A percentile compares a stretch with the other conserved stretches of the same genome.
Evolutionary conservation across 805 yeast species (phyloP).

Genomic region (Saccharomyces mikatae): DNA sequence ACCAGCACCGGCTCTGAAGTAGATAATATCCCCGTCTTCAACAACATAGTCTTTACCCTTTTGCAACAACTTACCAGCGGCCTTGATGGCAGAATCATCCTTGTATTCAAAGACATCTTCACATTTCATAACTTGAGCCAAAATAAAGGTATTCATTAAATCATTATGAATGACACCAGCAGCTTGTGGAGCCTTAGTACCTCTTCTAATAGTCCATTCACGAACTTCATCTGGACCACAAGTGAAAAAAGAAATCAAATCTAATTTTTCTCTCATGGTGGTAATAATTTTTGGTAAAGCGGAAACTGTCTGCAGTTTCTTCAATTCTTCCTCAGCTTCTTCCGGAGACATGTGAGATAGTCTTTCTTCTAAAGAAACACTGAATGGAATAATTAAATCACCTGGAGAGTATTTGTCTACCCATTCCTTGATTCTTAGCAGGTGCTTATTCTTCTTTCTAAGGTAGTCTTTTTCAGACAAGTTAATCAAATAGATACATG

Average conservation of each 20-base stretch:
- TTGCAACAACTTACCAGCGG: constrained; percentile 80
- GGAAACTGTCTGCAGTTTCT: constrained; percentile 62
- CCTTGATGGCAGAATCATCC: constrained; percentile 75
- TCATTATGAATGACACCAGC: constrained; percentile 98
- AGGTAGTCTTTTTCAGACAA: constrained; percentile 81
- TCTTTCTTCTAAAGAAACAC: constrained; percentile 87
- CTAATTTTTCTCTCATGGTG: constrained; percentile 78
- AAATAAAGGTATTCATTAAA: constrained; percentile 86
- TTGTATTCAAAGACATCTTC: constrained; percentile 66
- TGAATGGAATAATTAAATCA: constrained; percentile 83
- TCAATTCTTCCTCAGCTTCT: constrained; percentile 69
- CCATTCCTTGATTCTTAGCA: constrained; percentile 82
- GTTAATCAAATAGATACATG: constrained; percentile 86
- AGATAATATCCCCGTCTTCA: constrained; percentile 89
- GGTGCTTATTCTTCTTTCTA: constrained; percentile 81
- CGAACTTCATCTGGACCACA: constrained; percentile 95
- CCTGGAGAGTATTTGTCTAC: constrained; percentile 74
- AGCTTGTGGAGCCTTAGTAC: constrained; percentile 95
- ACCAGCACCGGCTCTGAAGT: constrained; percentile 92
- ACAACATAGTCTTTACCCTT: constrained; percentile 95
- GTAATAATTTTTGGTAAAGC: constrained; percentile 82
- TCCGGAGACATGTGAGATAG: constrained; percentile 80
- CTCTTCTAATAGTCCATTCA: constrained; percentile 94
- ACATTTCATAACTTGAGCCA: constrained; percentile 87
- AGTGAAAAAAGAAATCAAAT: constrained; percentile 89